phyloP scores from a whole-genome alignment of 2,329 filamentous ascomycete genomes.

The Sordariomycetes sp. region DNA sequence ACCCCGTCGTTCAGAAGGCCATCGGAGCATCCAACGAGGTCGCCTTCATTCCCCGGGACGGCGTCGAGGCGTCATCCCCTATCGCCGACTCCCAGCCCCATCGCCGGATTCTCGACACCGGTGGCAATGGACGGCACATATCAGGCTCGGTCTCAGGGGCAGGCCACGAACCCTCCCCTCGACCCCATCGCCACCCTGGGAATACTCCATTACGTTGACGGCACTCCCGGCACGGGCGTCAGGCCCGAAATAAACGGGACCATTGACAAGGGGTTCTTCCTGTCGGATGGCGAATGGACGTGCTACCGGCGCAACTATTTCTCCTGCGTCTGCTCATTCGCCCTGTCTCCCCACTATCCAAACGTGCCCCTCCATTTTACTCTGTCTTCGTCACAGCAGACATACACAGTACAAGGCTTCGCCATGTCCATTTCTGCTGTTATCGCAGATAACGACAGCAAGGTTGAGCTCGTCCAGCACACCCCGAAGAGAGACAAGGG shows the following conservation, averaged over 20 bases:
- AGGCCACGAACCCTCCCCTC: conserved; percentile 41
- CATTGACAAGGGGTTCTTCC: conserved; percentile 85
- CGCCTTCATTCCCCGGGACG: conserved; percentile 35
- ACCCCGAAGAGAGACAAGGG: conserved; percentile 88
- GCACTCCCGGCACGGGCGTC: conserved; percentile 32
- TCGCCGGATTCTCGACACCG: conserved; percentile 29
- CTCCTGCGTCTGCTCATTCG: conserved; percentile 71
- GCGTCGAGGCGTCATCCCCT: conserved; percentile 39
- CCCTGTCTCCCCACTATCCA: conserved; percentile 46
- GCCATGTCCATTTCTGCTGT: conserved; percentile 79
- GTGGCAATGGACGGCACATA: conserved; percentile 40
- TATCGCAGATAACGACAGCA: conserved; percentile 62
- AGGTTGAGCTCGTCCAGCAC: conserved; percentile 78
- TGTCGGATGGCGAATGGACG: conserved; percentile 74
- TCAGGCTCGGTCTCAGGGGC: conserved; percentile 21
- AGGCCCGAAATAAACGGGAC: conserved; percentile 66
- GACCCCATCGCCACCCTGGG: conserved; percentile 39
- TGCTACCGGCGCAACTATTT: conserved; percentile 92
- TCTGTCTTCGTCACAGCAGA: conserved; percentile 35
- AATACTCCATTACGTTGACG: conserved; percentile 50
- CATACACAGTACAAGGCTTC: conserved; percentile 61
- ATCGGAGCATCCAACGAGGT: conserved; percentile 38
- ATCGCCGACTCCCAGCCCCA: conserved; percentile 40
- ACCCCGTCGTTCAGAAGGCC: conserved; percentile 39
- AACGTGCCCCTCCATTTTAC: conserved; percentile 40